Conservation (phyloP, 345 rosid genomes). For the Eucalyptus sideroxylon region DNA sequence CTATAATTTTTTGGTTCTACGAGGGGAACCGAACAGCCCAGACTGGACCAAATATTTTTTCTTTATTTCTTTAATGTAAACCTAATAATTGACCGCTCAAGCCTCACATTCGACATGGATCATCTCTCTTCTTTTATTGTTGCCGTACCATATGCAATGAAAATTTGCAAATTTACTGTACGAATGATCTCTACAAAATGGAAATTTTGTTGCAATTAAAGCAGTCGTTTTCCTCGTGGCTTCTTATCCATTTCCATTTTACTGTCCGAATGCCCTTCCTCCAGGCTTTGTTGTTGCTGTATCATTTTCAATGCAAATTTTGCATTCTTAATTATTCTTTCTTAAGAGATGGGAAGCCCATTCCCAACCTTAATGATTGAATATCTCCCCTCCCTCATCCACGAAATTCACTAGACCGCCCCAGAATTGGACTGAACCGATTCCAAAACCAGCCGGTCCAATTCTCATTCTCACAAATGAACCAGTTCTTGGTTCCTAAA, state of each 20-base stretch:
- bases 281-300: neutral
- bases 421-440: rapidly evolving
- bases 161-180: too few relatives aligned
- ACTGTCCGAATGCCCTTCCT: too few relatives aligned
- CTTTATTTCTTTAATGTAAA: neutral
- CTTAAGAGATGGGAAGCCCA: neutral
- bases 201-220: too few relatives aligned
- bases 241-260: too few relatives aligned
- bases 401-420: neutral
- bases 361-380: neutral
- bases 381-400: neutral
- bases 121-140: neutral
- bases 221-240: too few relatives aligned
- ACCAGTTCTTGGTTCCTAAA: neutral
- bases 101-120: neutral
- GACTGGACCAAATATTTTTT: neutral
- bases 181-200: too few relatives aligned
- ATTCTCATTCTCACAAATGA: neutral
- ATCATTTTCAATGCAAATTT: neutral
- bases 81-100: neutral
- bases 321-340: neutral
- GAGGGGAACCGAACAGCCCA: neutral
- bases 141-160: too few relatives aligned
- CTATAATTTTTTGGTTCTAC: neutral
- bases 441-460: neutral